Evolutionary conservation across 805 yeast genomes (phyloP).

Genomic region (Torulaspora delbrueckii): DNA sequence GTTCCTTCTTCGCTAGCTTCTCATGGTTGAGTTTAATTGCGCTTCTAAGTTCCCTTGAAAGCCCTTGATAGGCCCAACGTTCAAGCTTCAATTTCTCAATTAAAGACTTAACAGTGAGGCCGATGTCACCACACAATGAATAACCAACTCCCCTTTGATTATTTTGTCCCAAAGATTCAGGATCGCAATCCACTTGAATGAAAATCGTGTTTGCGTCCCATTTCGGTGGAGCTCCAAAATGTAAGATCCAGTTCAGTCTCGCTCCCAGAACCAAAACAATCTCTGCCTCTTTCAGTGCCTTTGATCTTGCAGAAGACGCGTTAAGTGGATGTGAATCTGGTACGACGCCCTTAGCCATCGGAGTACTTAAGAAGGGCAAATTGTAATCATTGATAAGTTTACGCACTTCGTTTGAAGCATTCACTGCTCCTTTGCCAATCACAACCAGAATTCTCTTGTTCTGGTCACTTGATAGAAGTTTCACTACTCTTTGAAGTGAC

Average conservation of each 20-base stretch:
- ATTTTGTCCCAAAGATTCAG: slow-evolving; percentile 51
- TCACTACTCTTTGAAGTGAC: slow-evolving; percentile 33
- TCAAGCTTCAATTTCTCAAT: slow-evolving; percentile 18
- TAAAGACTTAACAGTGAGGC: slow-evolving; percentile 39
- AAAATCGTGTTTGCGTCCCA: slow-evolving; percentile 44
- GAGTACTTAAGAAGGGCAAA: slow-evolving; percentile 63
- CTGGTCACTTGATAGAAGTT: slow-evolving; percentile 33
- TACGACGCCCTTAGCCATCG: slow-evolving; percentile 74
- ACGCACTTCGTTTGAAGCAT: slow-evolving; percentile 39
- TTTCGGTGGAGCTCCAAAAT: slow-evolving; percentile 57
- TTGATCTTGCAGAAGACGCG: slow-evolving; percentile 59
- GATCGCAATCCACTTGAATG: slow-evolving; percentile 51
- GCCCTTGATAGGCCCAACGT: slow-evolving; percentile 10
- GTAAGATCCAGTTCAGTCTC: slow-evolving; percentile 68
- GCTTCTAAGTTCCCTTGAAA: slow-evolving; percentile 10
- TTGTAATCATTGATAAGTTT: slow-evolving; percentile 40
- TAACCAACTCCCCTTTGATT: slow-evolving; percentile 33
- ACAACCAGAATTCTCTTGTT: slow-evolving; percentile 48
- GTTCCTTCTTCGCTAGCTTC: slow-evolving; percentile 35
- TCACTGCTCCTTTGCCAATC: slow-evolving; percentile 64
- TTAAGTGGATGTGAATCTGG: slow-evolving; percentile 46
- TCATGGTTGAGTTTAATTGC: slow-evolving; percentile 19
- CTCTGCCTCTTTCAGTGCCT: slow-evolving; percentile 54
- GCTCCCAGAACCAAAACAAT: slow-evolving; percentile 60
- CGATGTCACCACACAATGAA: slow-evolving; percentile 56